These are phyloP conservation scores for Coniosporium apollinis DNA, from an alignment of 495 filamentous ascomycete species.

Conservation along the genomic window DNA sequence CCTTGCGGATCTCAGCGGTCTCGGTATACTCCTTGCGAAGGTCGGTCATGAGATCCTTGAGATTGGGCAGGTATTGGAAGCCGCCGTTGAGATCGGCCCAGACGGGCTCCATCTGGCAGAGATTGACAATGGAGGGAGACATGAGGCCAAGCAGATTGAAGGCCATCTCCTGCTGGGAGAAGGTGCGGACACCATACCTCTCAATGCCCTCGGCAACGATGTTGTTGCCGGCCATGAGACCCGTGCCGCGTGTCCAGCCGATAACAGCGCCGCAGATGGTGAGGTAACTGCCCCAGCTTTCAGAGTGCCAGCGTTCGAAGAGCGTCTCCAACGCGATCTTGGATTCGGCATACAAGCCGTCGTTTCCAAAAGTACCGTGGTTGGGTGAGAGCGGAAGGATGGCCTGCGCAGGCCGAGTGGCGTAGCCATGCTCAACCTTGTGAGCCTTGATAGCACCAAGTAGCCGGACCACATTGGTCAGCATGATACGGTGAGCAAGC, in stretches of 20 bases:
- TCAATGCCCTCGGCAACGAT: conserved; percentile 94
- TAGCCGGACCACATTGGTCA: conserved; percentile 88
- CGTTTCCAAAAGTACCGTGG: conserved; percentile 95
- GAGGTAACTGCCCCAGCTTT: conserved; percentile 94
- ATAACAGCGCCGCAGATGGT: conserved; percentile 98
- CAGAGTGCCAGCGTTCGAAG: conserved; percentile 97
- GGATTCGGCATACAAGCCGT: conserved; percentile 95
- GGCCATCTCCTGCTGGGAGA: conserved; percentile 98
- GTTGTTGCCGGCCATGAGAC: conserved; percentile 97
- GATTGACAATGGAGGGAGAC: conserved; percentile 82
- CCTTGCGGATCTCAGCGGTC: conserved; percentile 81
- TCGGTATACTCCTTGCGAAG: conserved; percentile 85
- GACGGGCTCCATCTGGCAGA: conserved; percentile 90
- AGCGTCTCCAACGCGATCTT: conserved; percentile 93
- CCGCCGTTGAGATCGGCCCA: conserved; percentile 96
- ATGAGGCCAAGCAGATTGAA: conserved; percentile 97
- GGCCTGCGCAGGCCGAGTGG: conserved; percentile 90
- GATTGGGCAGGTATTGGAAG: conserved; percentile 89
- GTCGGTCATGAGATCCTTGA: conserved; percentile 85
- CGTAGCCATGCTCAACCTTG: conserved; percentile 71
- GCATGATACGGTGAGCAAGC: conserved; percentile 96
- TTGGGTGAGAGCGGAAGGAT: conserved; percentile 94
- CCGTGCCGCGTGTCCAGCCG: conserved; percentile 96
- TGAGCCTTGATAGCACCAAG: conserved; percentile 80
- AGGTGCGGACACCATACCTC: conserved; percentile 89